Conservation (phyloP, 108 stramenopile species). For the Fistulifera pelliculosa region DNA sequence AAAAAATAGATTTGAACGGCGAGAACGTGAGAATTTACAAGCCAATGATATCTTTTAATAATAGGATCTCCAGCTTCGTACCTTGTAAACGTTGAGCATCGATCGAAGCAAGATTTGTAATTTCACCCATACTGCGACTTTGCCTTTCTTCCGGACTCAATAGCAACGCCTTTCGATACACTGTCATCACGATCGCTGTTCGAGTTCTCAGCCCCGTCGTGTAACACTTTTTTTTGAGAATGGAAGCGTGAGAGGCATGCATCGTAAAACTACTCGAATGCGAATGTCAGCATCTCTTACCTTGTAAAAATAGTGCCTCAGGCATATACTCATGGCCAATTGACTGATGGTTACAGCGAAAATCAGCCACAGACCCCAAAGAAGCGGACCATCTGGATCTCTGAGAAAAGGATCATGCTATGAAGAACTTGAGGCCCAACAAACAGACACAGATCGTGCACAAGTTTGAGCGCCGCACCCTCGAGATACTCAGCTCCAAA, state of each 20-base stretch:
- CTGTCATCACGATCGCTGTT: constrained; percentile 67
- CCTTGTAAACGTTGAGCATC: constrained; percentile 87
- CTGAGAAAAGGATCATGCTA: constrained; percentile 60
- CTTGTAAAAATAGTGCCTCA: constrained; percentile 90
- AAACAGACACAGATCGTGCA: constrained; percentile 80
- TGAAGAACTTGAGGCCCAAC: constrained; percentile 85
- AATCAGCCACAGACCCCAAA: constrained; percentile 43
- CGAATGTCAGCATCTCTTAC: no score
- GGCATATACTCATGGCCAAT: constrained; percentile 64
- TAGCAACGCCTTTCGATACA: constrained; percentile 80
- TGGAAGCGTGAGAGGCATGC: neutral
- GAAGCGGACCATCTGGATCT: constrained; percentile 40
- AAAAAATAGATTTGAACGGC: no score
- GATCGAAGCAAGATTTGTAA: constrained; percentile 87
- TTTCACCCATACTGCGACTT: constrained; percentile 53
- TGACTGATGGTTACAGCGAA: constrained; percentile 56
- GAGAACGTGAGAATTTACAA: neutral
- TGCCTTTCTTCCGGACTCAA: constrained; percentile 60
- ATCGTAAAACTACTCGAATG: no score
- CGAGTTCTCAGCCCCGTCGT: constrained; percentile 76
- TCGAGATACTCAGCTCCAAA: constrained; percentile 66
- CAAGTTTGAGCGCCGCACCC: constrained; percentile 66
- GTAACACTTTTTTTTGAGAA: constrained; percentile 70
- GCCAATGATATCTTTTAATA: no score
- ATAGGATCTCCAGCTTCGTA: constrained; percentile 3